A percentile compares a stretch with the other conserved stretches of the same genome.
Evolutionary conservation across 192 early-diverging fungal species (phyloP).

Genomic region (Umbelopsis ramanniana): DNA sequence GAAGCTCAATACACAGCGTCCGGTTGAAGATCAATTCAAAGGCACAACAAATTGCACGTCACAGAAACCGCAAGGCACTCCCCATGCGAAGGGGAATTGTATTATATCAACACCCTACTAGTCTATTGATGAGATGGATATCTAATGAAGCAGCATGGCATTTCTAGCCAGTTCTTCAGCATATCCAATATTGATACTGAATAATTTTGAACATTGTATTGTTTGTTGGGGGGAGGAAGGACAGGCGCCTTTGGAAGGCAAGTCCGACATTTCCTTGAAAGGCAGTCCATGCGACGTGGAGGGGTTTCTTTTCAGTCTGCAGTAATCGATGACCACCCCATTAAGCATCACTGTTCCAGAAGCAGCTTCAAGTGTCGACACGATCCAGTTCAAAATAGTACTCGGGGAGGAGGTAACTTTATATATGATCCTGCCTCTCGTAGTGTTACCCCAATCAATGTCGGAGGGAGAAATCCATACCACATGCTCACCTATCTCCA

Average conservation of each 20-base stretch:
- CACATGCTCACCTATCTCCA: background rate
- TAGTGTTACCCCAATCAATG: background rate
- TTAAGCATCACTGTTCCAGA: conserved; percentile 49
- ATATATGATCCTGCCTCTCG: background rate
- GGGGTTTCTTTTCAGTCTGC: background rate
- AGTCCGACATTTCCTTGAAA: background rate
- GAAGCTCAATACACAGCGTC: background rate
- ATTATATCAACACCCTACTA: too few species aligned
- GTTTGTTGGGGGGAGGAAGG: background rate
- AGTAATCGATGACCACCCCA: conserved; percentile 15
- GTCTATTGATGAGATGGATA: too few species aligned
- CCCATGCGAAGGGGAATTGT: too few species aligned
- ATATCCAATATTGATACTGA: background rate
- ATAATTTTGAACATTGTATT: background rate
- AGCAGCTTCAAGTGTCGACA: conserved; percentile 54
- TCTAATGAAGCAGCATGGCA: too few species aligned
- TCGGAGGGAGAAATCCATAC: conserved; percentile 10
- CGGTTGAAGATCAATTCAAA: background rate
- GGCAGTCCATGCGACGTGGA: conserved; percentile 4
- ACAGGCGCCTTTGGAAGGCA: background rate
- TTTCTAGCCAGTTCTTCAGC: too few species aligned
- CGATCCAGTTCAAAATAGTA: conserved; percentile 59
- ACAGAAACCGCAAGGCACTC: background rate
- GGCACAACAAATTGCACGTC: conserved; percentile 3
- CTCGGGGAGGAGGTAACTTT: conserved; percentile 35